Base-by-base conservation (phyloP, 331 rosid genomes). In the Malus hybrid region DNA sequence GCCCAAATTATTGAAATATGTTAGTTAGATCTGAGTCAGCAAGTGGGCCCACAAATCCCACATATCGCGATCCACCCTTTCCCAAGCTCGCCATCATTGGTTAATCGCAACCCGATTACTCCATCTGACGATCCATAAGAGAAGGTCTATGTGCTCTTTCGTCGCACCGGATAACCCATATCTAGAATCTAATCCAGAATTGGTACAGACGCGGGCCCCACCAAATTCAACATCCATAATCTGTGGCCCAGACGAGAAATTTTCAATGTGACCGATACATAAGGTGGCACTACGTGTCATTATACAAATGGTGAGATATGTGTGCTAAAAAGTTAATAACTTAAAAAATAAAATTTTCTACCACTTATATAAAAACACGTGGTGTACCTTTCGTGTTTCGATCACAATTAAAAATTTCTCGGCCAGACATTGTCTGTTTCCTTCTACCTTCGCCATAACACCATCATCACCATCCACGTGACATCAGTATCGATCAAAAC, bases 391-490 rank as follows among this genome's bases (percentile, higher is more conserved):
- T 22, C 24, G 24, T 22, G 24, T 22, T 22, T 24, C 24, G 24
- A 24, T 24, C 24, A 24, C 24, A 24, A 24, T 24, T 24, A 24
- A 24, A 24, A 24, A 24, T 24, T 24, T 24, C 24, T 22, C 24
- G 24, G 24, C 60, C 66, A 61, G 72, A 68, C 36, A 2, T 3
- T 13, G 22, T 13, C 57, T 4, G 6, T 42, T 30, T 18, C 14
- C 9, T 3, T 52, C 68, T 14, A 10, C 30, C 42, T 4, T 56
- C 68, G 1, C 60, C 6, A 53, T 61, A 15, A 18, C 26, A 4
- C 26, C 2, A 79, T 79, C 75, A 0, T 2, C 9, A 6, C 61
- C 62, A 42, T 68, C 3, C 72, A 69, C 83, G 83, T 73, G 75
- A 14, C 71, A 2, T 32, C 55, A 9, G 2, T 6, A 8, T 4